Evolutionary conservation across 352 stramenopile genomes (phyloP).

Genomic region (Phytophthora fragariae): DNA sequence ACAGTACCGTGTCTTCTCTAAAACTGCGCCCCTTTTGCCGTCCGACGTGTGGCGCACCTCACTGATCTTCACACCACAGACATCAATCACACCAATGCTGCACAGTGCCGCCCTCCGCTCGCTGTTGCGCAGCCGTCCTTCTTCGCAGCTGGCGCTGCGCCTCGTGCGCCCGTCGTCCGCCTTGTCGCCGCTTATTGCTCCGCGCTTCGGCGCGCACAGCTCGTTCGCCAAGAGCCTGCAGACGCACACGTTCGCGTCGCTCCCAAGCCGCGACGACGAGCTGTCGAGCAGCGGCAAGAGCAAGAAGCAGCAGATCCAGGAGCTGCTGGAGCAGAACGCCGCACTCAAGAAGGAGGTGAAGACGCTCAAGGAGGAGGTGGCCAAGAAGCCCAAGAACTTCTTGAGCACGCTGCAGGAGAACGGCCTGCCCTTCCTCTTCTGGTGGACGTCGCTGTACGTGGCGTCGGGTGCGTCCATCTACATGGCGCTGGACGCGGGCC

Average conservation of each 20-base stretch:
- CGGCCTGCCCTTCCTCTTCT: slow-evolving; percentile 84
- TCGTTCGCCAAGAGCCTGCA: slow-evolving; percentile 44
- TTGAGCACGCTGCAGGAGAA: slow-evolving; percentile 85
- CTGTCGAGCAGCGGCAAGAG: slow-evolving; percentile 34
- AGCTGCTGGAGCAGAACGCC: slow-evolving; percentile 81
- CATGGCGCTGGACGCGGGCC: slow-evolving; percentile 72
- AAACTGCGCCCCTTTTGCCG: not conserved
- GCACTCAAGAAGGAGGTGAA: slow-evolving; percentile 76
- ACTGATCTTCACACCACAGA: not conserved
- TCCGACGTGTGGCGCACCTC: slow-evolving; percentile 20
- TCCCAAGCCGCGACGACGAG: slow-evolving; percentile 44
- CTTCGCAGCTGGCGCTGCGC: slow-evolving; percentile 28
- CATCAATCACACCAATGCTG: slow-evolving; percentile 15
- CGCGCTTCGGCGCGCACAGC: slow-evolving; percentile 26
- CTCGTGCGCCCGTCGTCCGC: slow-evolving; percentile 26
- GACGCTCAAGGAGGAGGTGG: slow-evolving; percentile 50
- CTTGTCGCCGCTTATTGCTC: slow-evolving; percentile 10
- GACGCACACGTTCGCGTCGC: slow-evolving; percentile 62
- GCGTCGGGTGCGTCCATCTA: slow-evolving; percentile 79
- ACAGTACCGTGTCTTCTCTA: slow-evolving; percentile 4
- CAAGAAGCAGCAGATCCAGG: slow-evolving; percentile 68
- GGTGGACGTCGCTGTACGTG: slow-evolving; percentile 85
- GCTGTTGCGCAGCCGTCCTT: slow-evolving; percentile 34
- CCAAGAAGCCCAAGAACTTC: slow-evolving; percentile 81
- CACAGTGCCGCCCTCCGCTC: slow-evolving; percentile 39